Evolutionary conservation across 129 eudicot genomes (phyloP).

Genomic region (Saussurea involucrata): DNA sequence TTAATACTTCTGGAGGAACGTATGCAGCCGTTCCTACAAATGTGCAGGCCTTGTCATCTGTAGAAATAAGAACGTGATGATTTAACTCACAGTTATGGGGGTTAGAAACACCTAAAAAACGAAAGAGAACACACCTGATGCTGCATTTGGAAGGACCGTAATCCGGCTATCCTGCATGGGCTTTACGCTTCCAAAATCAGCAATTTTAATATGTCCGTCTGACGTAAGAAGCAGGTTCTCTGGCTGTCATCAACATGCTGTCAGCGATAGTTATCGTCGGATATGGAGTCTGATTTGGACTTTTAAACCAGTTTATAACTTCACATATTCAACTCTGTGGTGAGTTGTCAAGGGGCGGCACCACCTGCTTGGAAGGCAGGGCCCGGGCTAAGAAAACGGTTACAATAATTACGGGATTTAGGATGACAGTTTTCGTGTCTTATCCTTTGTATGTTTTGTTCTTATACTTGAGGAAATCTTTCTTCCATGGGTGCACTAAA

Average conservation of each 20-base stretch:
- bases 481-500: not conserved
- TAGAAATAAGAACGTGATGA: slow-evolving; percentile 11
- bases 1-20: slow-evolving; percentile 96
- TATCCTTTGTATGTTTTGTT: not conserved
- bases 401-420: not conserved
- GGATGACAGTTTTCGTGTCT: not conserved
- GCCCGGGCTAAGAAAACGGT: not conserved
- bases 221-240: slow-evolving; percentile 87
- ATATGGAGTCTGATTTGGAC: not conserved
- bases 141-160: slow-evolving; percentile 94
- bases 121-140: slow-evolving; percentile 48
- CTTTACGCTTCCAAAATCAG: slow-evolving; percentile 99
- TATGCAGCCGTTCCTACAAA: slow-evolving; percentile 99
- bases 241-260: slow-evolving; percentile 64
- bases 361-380: not conserved
- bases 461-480: not conserved
- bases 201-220: slow-evolving; percentile 96
- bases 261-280: slow-evolving; percentile 15
- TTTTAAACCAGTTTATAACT: not conserved
- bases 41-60: slow-evolving; percentile 95
- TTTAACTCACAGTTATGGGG: not conserved
- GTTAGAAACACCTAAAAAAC: not conserved
- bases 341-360: not conserved
- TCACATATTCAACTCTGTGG: not conserved
- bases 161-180: slow-evolving; percentile 92